Conservation (phyloP, 2,329 filamentous ascomycete species). For the Clarireedia hainanense region DNA sequence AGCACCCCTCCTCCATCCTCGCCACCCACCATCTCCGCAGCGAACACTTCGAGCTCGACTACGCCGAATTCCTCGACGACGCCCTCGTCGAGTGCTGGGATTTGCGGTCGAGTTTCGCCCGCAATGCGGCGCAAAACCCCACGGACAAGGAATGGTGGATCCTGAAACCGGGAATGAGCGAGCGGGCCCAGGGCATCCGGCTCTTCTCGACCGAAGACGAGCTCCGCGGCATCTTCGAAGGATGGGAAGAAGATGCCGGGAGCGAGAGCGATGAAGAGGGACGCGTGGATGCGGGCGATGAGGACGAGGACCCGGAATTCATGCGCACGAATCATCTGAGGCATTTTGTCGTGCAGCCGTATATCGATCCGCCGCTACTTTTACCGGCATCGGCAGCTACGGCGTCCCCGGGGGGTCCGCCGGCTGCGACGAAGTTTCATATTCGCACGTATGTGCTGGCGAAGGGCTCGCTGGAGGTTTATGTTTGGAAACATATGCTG, state of each 20-base stretch:
- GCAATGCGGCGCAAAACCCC: slow-evolving; percentile 48
- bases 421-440: slow-evolving; percentile 77
- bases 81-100: slow-evolving; percentile 87
- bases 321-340: slow-evolving; percentile 86
- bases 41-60: slow-evolving; percentile 90
- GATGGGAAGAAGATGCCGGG: slow-evolving; percentile 68
- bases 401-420: slow-evolving; percentile 14
- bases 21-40: slow-evolving; percentile 64
- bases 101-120: slow-evolving; percentile 66
- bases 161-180: slow-evolving; percentile 94
- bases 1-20: slow-evolving; percentile 67
- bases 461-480: slow-evolving; percentile 68
- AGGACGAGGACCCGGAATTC: slow-evolving; percentile 30
- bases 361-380: slow-evolving; percentile 82
- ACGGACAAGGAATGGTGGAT: slow-evolving; percentile 78
- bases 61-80: slow-evolving; percentile 93
- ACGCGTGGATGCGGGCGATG: slow-evolving; percentile 35
- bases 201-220: slow-evolving; percentile 81
- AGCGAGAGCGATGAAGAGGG: slow-evolving; percentile 55
- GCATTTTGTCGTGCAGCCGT: slow-evolving; percentile 93
- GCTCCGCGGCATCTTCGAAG: slow-evolving; percentile 81
- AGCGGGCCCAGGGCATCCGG: slow-evolving; percentile 85
- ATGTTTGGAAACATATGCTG: slow-evolving; percentile 86
- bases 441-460: slow-evolving; percentile 87
- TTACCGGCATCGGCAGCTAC: slow-evolving; percentile 31